Base-by-base conservation (phyloP, 2,329 filamentous ascomycete species). In the Apiospora sp. region DNA sequence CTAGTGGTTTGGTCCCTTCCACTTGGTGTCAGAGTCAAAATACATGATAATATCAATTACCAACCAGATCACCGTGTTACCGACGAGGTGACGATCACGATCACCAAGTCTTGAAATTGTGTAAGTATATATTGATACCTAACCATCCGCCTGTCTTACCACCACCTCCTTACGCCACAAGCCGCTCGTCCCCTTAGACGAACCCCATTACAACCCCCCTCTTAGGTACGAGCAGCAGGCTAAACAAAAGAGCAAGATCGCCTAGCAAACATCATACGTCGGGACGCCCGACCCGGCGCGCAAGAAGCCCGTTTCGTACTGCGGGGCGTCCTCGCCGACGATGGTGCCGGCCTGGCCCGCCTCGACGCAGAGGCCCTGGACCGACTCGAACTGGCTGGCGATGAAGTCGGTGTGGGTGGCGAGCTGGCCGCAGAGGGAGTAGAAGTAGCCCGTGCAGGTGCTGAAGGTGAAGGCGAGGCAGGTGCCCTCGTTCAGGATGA, bases 371-470 rank as follows among this genome's bases (percentile, higher is more conserved):
- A 83, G 75, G 5, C 77, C 75, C 74, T 82, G 79, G 71, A 79
- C 78, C 2, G 77, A 78, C 72, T 75, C 71, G 37, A 83, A 78
- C 76, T 83, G 79, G 76, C 75, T 79, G 72, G 78, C 81, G 74
- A 83, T 80, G 72, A 83, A 83, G 73, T 76, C 73, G 74, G 80
- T 82, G n/a, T 76, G 76, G 68, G 81, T 82, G 46, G 71, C 73
- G 46, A 83, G 75, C 48, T 77, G 78, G 67, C 76, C 49, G 77
- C 81, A 83, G 30, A 83, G 75, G 48, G 80, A 79, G 76, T 81
- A 83, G 78, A 83, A 83, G 77, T 82, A 83, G 67, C 77, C 82
- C 77, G 79, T 77, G 75, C 82, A 83, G n/a, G 81, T 82, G 41
- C 76, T 49, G 73, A 74, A 81, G n/a, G 77, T 73, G 74, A 81